A percentile compares a stretch with the other conserved stretches of the same genome.
Evolutionary conservation across 108 stramenopile genomes (phyloP).

Genomic region (Ochromonas danica): DNA sequence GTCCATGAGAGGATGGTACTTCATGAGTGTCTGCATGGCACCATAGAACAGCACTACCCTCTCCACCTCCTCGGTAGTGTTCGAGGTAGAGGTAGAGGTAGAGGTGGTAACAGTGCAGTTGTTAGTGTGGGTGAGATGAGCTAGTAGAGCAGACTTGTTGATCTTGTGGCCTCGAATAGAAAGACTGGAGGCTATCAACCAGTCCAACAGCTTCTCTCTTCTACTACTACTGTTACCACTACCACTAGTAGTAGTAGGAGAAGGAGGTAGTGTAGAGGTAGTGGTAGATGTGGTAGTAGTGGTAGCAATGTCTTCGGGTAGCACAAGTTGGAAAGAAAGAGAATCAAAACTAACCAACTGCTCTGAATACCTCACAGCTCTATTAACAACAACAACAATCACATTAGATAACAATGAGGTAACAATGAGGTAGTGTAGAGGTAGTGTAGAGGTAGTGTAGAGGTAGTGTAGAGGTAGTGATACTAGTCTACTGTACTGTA

Average conservation of each 20-base stretch:
- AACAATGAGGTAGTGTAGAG: neutral
- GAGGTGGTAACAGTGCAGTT: neutral
- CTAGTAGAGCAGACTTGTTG: neutral
- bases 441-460: neutral
- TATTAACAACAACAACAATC: neutral
- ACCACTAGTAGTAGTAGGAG: neutral
- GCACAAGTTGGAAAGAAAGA: neutral
- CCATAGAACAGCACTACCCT: slow-evolving; percentile 7
- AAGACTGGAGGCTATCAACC: neutral
- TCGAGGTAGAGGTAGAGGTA: neutral
- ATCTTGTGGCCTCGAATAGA: neutral
- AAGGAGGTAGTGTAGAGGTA: neutral
- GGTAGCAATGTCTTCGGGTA: neutral
- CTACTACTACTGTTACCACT: neutral
- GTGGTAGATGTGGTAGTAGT: neutral
- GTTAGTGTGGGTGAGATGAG: neutral
- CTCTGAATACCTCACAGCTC: neutral
- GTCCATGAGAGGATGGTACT: slow-evolving; percentile 22
- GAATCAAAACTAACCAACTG: slow-evolving; percentile 31
- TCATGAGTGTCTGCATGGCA: slow-evolving; percentile 21
- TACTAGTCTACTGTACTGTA: neutral
- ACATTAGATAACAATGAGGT: neutral
- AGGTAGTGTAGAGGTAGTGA: neutral
- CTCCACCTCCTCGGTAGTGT: neutral
- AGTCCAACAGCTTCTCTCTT: neutral